Conservation (phyloP, 148 eudicot genomes). For the Gaultheria prostrata region DNA sequence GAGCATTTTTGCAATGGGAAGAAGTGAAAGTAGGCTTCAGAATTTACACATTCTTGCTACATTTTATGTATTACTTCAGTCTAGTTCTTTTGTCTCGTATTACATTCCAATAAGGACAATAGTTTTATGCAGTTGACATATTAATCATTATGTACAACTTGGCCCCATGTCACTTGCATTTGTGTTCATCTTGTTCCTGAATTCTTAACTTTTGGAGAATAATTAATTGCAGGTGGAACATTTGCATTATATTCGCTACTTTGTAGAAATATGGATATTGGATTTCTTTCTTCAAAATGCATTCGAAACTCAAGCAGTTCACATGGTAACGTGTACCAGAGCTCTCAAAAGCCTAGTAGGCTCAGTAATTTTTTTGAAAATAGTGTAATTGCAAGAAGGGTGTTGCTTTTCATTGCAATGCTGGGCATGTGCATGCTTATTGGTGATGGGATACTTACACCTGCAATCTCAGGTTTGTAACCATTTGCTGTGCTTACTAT, state of each 20-base stretch:
- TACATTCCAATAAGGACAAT: not conserved
- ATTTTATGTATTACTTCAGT: not conserved
- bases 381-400: slow-evolving; percentile 54
- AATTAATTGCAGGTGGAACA: slow-evolving; percentile 57
- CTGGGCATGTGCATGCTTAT: slow-evolving; percentile 81
- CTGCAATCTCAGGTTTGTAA: slow-evolving; percentile 68
- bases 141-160: not conserved
- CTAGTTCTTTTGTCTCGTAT: not conserved
- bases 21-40: not conserved
- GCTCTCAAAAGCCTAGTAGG: slow-evolving; percentile 34
- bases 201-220: slow-evolving; percentile 9
- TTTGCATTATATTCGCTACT: slow-evolving; percentile 66
- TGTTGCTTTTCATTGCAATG: slow-evolving; percentile 61
- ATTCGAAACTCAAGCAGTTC: slow-evolving; percentile 21
- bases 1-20: not conserved
- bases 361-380: slow-evolving; percentile 47
- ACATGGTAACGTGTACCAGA: slow-evolving; percentile 16
- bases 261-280: slow-evolving; percentile 58
- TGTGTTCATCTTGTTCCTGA: not conserved
- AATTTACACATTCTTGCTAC: not conserved
- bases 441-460: slow-evolving; percentile 76
- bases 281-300: slow-evolving; percentile 39
- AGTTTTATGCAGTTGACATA: not conserved
- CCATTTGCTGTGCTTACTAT: not conserved
- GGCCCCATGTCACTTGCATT: not conserved